Conservation (phyloP, 208 protist species). For the Herpetomonas samuelpessoai region DNA sequence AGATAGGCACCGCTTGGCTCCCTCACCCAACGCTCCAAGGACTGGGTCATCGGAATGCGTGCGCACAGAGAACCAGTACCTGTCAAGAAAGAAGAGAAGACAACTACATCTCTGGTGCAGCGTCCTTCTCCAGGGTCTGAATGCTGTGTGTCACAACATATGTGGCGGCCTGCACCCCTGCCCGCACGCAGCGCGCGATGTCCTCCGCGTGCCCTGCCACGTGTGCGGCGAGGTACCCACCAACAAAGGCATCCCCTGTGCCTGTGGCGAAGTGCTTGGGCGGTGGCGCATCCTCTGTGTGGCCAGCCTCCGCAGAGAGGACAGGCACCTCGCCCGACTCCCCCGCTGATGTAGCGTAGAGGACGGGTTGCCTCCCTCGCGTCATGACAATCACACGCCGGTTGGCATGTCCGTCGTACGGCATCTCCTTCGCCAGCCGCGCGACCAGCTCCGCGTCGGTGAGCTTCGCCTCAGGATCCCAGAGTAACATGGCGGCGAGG, state of each 20-base stretch:
- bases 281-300: no score
- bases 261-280: slow-evolving; percentile 83
- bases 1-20: no score
- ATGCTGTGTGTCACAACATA: slow-evolving; percentile 57
- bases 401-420: slow-evolving; percentile 26
- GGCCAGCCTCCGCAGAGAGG: slow-evolving; percentile 34
- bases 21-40: no score
- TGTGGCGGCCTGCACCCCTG: slow-evolving; percentile 44
- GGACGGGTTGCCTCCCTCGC: slow-evolving; percentile 67
- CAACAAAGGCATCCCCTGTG: slow-evolving; percentile 93
- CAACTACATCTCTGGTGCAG: slow-evolving; percentile 11
- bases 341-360: slow-evolving; percentile 53
- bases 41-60: no score
- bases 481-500: slow-evolving; percentile 56
- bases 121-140: slow-evolving; percentile 12
- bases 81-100: background rate
- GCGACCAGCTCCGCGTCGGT: slow-evolving; percentile 13
- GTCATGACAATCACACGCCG: slow-evolving; percentile 80
- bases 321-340: slow-evolving; percentile 28
- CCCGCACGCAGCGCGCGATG: slow-evolving; percentile 44
- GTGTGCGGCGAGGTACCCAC: slow-evolving; percentile 84
- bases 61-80: no score
- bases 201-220: slow-evolving; percentile 22
- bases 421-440: slow-evolving; percentile 28
- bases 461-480: slow-evolving; percentile 33